Evolutionary conservation across 1,284 basidiomycete species (phyloP), one percentile per base, ranked within the genome.

Genomic region (Naganishia sp.): DNA sequence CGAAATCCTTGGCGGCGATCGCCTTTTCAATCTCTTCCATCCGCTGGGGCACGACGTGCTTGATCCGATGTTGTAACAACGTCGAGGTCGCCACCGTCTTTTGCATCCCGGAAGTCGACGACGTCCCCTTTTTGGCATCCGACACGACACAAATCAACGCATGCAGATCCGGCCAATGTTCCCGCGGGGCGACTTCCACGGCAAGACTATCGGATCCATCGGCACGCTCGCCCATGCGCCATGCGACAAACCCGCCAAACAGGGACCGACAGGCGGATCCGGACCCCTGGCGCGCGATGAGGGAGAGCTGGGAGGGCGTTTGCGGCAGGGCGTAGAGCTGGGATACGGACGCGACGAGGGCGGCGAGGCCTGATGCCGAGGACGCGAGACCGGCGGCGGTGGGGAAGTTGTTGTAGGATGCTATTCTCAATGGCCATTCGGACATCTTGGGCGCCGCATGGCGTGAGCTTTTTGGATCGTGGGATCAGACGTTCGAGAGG

Each of bases 351-450:
- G 89, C 85, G 55, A 94, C 90, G 47, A 99, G 88, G 0, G 95
- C 96, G 1, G 96, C 95, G 71, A 99, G 95, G 15, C 95, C 95
- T 0, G 94, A 93, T 0, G 96, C 95, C 35, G 94, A 97, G 0
- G 95, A 98, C 0, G 96, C 95, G 45, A 99, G 88, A 13, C 95
- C 96, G 0, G 95, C 96, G 9, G 96, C 96, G 6, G 95, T 99
- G 28, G 95, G 95, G 84, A 99, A 99, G 84, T 99, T 99, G 86
- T 99, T 99, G 82, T 88, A 89, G 11, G 94, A 98, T 67, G 87
- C 87, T 71, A 99, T 94, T 81, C 92, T 91, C 2, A 96, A 85
- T 35, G 84, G 81, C 78, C 83, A 89, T 18, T 83, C 76, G 0
- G 93, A 89, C 60, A 95, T 81, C 88, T 93, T 58, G 67, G 45